These are phyloP conservation scores for Dendrobium huoshanense DNA, from an alignment of 106 monocot genomes.

Conservation along the genomic window DNA sequence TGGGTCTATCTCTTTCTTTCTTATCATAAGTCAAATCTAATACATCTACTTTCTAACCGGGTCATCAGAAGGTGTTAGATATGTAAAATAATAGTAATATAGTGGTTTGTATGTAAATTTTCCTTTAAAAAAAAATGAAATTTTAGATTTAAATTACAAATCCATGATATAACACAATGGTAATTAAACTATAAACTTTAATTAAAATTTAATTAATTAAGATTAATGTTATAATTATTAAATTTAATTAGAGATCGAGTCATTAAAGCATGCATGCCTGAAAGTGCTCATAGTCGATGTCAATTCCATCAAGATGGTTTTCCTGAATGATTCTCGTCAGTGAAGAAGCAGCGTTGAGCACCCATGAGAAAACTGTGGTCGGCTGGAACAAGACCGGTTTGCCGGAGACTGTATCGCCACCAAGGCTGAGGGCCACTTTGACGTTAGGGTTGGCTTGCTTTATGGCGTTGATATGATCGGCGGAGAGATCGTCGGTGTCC, in stretches of 20 bases:
- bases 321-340: conserved; percentile 22
- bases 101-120: too few species aligned
- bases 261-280: neutral
- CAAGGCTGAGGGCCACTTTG: conserved; percentile 23
- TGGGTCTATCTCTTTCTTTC: too few species aligned
- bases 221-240: too few species aligned
- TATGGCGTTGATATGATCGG: conserved; percentile 6
- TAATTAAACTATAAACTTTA: too few species aligned
- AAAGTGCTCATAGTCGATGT: conserved; percentile 30
- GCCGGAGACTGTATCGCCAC: conserved; percentile 8
- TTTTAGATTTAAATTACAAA: too few species aligned
- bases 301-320: conserved; percentile 20
- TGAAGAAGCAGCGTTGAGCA: conserved; percentile 22
- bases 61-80: too few species aligned
- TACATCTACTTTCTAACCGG: too few species aligned
- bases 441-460: conserved; percentile 17
- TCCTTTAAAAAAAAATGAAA: too few species aligned
- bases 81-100: too few species aligned
- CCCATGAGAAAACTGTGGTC: conserved; percentile 16
- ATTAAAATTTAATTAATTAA: neutral
- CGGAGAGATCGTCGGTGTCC: conserved; percentile 20
- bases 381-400: conserved; percentile 1
- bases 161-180: too few species aligned
- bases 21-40: too few species aligned
- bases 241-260: too few species aligned